phyloP scores from a whole-genome alignment of 2,329 filamentous ascomycete species.

The Periconia digitata region DNA sequence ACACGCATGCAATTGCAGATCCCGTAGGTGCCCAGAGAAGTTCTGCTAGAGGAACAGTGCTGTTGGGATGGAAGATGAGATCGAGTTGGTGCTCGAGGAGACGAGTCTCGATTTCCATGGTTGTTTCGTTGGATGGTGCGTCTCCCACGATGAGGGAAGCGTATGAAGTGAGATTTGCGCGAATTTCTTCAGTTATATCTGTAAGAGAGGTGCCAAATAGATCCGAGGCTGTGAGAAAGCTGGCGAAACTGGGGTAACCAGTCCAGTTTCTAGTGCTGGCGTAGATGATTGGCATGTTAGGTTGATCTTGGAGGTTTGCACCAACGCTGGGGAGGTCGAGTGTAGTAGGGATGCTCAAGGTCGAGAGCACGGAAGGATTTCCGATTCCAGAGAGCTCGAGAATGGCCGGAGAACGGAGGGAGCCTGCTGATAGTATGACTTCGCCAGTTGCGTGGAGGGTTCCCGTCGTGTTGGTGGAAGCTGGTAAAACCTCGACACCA shows the following conservation, averaged over 20 bases:
- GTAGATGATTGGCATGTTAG: conserved; percentile 28
- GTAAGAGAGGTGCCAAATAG: conserved; percentile 35
- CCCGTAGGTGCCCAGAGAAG: conserved; percentile 44
- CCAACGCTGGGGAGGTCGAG: conserved; percentile 31
- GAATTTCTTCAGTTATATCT: conserved; percentile 22
- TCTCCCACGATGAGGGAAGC: conserved; percentile 26
- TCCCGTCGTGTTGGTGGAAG: conserved; percentile 17
- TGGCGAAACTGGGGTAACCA: conserved; percentile 42
- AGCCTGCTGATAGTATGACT: conserved; percentile 40
- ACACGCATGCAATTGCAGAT: conserved; percentile 38
- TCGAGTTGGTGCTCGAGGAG: conserved; percentile 52
- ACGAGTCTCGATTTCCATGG: conserved; percentile 39
- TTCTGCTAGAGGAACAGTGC: conserved; percentile 51
- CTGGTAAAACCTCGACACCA: conserved; percentile 28
- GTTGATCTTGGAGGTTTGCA: conserved; percentile 40
- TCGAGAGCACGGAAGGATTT: conserved; percentile 29
- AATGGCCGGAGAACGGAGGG: conserved; percentile 35
- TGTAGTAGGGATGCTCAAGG: conserved; percentile 21
- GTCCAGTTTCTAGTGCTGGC: conserved; percentile 36
- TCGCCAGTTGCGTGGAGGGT: conserved; percentile 25
- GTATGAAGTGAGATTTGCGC: conserved; percentile 30
- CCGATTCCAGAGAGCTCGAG: conserved; percentile 43
- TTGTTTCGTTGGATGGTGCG: conserved; percentile 18
- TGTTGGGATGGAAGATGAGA: conserved; percentile 47
- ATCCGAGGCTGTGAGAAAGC: conserved; percentile 38